Evolutionary conservation across 257 asterid species (phyloP).

Genomic region (Primulina huaijiensis): DNA sequence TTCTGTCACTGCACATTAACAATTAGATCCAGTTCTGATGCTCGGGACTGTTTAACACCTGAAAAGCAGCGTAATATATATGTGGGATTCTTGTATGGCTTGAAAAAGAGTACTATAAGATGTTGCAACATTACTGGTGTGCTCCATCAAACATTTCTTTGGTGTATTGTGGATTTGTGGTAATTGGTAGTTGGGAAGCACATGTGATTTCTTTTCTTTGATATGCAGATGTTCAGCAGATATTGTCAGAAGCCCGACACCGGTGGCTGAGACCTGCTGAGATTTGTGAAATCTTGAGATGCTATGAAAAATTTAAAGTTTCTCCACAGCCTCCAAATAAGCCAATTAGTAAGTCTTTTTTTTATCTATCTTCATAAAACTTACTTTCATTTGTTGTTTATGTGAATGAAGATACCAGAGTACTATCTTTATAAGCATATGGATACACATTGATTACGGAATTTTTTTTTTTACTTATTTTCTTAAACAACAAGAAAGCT

Average conservation of each 20-base stretch:
- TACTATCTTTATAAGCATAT: not conserved
- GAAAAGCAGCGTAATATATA: not conserved
- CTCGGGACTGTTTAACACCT: not conserved
- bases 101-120: not conserved
- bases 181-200: conserved; percentile 7
- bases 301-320: conserved; percentile 62
- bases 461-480: no score
- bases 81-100: not conserved
- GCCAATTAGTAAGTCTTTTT: conserved; percentile 72
- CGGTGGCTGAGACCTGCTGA: conserved; percentile 99
- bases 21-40: not conserved
- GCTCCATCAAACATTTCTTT: conserved; percentile 11
- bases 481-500: not conserved
- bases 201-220: conserved; percentile 24
- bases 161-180: not conserved
- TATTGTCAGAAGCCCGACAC: conserved; percentile 67
- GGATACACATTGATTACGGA: not conserved
- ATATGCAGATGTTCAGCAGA: conserved; percentile 74
- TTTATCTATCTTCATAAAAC: no score
- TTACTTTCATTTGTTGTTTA: not conserved
- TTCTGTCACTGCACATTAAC: not conserved
- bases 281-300: conserved; percentile 76
- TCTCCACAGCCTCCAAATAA: conserved; percentile 79
- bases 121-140: not conserved
- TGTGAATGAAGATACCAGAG: not conserved